Evolutionary conservation across 2,329 filamentous ascomycete genomes (phyloP).

Genomic region (Calonectria henricotiae): DNA sequence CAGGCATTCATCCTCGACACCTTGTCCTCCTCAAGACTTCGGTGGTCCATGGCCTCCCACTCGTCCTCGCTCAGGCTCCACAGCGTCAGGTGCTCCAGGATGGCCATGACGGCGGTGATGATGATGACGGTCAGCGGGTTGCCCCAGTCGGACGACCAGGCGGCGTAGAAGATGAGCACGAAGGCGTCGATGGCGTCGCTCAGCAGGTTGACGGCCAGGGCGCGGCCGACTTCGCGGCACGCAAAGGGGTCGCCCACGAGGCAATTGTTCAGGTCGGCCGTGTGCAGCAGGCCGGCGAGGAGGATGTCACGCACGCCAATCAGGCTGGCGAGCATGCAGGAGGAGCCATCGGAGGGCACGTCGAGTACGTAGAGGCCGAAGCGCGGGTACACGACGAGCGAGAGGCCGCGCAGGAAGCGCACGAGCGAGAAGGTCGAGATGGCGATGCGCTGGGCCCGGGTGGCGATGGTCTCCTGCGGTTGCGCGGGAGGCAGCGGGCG

Average conservation of each 20-base stretch:
- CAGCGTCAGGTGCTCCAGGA: slow-evolving; percentile 56
- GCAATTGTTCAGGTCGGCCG: slow-evolving; percentile 45
- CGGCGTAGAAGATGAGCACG: slow-evolving; percentile 57
- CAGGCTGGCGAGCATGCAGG: slow-evolving; percentile 54
- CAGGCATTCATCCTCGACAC: slow-evolving; percentile 55
- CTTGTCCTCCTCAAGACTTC: slow-evolving; percentile 52
- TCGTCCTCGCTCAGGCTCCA: slow-evolving; percentile 56
- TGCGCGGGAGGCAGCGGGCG: neutral
- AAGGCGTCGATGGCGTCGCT: slow-evolving; percentile 58
- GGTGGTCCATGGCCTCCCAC: slow-evolving; percentile 42
- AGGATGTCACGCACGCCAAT: slow-evolving; percentile 56
- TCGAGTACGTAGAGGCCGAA: slow-evolving; percentile 55
- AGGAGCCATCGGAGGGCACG: slow-evolving; percentile 49
- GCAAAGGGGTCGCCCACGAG: slow-evolving; percentile 35
- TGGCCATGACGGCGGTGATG: slow-evolving; percentile 53
- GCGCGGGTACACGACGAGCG: slow-evolving; percentile 52
- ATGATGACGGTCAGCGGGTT: slow-evolving; percentile 53
- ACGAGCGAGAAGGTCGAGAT: slow-evolving; percentile 49
- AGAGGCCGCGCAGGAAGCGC: slow-evolving; percentile 53
- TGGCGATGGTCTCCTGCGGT: slow-evolving; percentile 34
- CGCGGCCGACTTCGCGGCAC: slow-evolving; percentile 53
- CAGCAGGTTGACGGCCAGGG: slow-evolving; percentile 54
- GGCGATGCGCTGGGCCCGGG: slow-evolving; percentile 47
- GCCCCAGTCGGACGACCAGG: slow-evolving; percentile 53
- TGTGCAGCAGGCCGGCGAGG: slow-evolving; percentile 53